Base-by-base conservation (phyloP, 768 basidiomycete genomes). In the Rossbeevera mucosa region DNA sequence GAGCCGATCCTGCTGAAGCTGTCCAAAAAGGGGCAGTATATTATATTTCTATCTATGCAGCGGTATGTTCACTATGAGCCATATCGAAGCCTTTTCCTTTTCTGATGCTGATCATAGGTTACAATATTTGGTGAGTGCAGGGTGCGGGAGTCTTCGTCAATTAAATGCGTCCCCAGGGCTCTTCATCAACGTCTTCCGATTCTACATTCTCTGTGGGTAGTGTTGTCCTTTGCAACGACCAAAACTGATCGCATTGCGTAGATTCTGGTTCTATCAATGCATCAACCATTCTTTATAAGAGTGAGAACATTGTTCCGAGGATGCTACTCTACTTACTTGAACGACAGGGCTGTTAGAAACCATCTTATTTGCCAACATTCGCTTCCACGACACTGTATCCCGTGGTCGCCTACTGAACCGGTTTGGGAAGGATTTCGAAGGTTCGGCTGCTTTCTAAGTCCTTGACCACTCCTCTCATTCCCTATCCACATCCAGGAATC, bases 381-480 rank as follows among this genome's bases (percentile, higher is more conserved):
- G 93, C 38, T 95, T 96, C 76, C 94, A 95, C 59, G 94, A 96
- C 62, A 96, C 93, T 0, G 81, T 91, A 2, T 90, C 86, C 47
- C 81, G 91, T 31, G 94, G 94, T 5, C 82, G 92, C 2, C 72
- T 90, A 9, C 69, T 94, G 31, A 91, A 94, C 59, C 75, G 91
- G 43, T 88, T 89, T 56, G 92, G 93, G 40, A 94, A 94, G 67
- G 93, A 94, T 64, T 88, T 94, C 51, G 91, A 94, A 73, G 88
- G 78, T 71, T 51, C 25, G 54, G 33, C 9, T 36, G 4, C 20
- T 21, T 18, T 29, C 14, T 13, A 22, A 18, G 3, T 18, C 7
- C 13, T 24, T 26, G 9, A 25, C 24, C 11, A 4, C n/a, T 38
- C 12, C 46, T 49, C 12, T 56, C 55, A 67, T 63, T 31, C 47